Evolutionary conservation across 148 eudicot genomes (phyloP), one percentile per base, ranked within the genome.

Genomic region (Vaccinium corymbosum): DNA sequence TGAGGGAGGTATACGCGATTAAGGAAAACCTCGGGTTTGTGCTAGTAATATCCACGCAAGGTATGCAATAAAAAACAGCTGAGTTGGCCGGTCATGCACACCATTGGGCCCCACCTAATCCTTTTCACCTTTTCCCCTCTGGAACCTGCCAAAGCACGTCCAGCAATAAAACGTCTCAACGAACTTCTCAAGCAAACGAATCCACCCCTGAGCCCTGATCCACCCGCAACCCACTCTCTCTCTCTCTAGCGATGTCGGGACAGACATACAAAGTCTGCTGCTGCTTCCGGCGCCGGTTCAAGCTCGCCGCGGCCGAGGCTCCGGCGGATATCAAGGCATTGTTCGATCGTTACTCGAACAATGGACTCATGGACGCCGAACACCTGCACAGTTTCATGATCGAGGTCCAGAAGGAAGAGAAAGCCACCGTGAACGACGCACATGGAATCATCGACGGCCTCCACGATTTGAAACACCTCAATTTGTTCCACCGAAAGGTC

Each of bases 231-330:
- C 48, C 82, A 10, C 52, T 84, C 78, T 64, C 83, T 50, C 29
- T 81, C 29, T 62, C 55, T 64, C 1, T 49, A 52, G 62, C 1
- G 29, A 88, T 88, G 55, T 86, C 93, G 20, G 89, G 90, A 79
- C 95, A 92, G 76, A 89, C 95, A 0, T 97, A 90, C 90, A 89
- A 80, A 80, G 90, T 94, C 11, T 94, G 98, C 90, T 92, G 91
- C 75, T 97, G 98, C 78, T 97, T 97, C 87, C 89, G 90, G 55
- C 93, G 99, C 14, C 89, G 94, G 16, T 97, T 94, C 90, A 88
- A 88, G 73, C 78, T 94, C 16, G 86, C 93, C 6, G 93, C 91
- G 2, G 87, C 92, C 2, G 97, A 93, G 87, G 90, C 95, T 3
- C 99, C 99, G 78, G 59, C 84, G 22, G 97, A 91, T 35, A 85